These are phyloP conservation scores for Fusarium sp. DNA, from an alignment of 2,329 filamentous ascomycete species.

Conservation along the genomic window DNA sequence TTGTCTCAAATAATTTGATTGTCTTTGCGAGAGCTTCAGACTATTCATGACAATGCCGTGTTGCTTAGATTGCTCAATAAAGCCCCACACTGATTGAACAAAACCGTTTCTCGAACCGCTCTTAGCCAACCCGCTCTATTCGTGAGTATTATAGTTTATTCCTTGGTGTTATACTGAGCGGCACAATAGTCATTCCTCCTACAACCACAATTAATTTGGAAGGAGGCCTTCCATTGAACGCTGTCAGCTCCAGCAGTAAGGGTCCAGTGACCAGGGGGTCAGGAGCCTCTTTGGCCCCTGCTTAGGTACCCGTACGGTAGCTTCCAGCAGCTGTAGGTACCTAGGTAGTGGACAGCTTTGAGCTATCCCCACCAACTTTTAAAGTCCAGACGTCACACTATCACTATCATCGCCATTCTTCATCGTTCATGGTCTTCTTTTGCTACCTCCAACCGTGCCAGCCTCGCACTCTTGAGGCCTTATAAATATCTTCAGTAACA, in stretches of 20 bases:
- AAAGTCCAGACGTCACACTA: constrained; percentile 33
- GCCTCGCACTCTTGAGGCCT: constrained; percentile 23
- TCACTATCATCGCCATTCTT: constrained; percentile 25
- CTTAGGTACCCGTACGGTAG: not conserved
- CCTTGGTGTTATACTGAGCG: too few relatives aligned
- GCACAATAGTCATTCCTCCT: too few relatives aligned
- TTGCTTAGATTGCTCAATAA: too few relatives aligned
- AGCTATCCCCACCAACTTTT: constrained; percentile 37
- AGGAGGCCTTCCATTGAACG: not conserved
- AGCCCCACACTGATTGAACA: too few relatives aligned
- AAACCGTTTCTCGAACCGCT: too few relatives aligned
- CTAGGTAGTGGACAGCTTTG: constrained; percentile 17
- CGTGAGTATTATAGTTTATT: too few relatives aligned
- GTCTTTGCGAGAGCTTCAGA: too few relatives aligned
- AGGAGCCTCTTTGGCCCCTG: constrained; percentile 26
- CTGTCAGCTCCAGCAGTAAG: constrained; percentile 4
- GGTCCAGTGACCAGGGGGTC: constrained; percentile 28
- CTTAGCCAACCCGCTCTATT: too few relatives aligned
- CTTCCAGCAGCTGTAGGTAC: constrained; percentile 23
- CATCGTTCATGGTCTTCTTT: constrained; percentile 15
- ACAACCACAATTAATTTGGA: too few relatives aligned
- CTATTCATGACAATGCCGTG: too few relatives aligned
- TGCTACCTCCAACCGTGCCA: constrained; percentile 7
- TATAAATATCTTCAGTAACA: constrained; percentile 8
- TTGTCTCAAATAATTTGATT: not conserved